Percentiles rank a stretch among this genome's conserved stretches.
Evolutionary conservation across 768 basidiomycete genomes (phyloP).

Genomic region (Clitopilus passeckerianus): DNA sequence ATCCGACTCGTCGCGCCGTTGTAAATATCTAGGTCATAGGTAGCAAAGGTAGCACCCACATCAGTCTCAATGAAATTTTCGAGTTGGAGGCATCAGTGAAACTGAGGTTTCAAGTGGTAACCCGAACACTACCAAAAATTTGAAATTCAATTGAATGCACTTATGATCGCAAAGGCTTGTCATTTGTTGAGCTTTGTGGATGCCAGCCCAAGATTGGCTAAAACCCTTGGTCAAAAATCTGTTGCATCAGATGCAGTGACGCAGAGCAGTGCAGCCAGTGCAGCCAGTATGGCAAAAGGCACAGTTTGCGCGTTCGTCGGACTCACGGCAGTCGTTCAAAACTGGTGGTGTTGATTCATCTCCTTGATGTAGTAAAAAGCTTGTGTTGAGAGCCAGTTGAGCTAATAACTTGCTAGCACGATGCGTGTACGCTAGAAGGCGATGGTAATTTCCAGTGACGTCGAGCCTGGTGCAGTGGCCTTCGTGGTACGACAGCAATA

Average conservation of each 20-base stretch:
- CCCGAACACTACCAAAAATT: neutral
- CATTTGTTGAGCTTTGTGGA: no score
- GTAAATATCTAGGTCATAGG: neutral
- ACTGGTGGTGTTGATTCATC: neutral
- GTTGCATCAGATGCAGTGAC: neutral
- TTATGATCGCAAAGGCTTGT: no score
- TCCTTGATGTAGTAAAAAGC: neutral
- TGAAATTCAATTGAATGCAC: neutral
- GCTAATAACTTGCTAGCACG: neutral
- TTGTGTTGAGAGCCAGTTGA: neutral
- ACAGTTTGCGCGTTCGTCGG: neutral
- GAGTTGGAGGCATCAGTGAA: neutral
- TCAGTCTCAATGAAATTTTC: no score
- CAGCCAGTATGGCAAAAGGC: neutral
- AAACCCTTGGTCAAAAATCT: neutral
- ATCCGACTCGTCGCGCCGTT: neutral
- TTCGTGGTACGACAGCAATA: no score
- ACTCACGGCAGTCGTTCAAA: neutral
- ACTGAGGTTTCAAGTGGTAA: neutral
- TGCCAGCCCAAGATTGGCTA: neutral
- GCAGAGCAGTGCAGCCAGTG: neutral
- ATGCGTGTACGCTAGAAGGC: neutral
- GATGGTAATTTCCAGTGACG: neutral
- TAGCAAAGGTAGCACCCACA: no score
- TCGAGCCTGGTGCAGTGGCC: no score